phyloP scores from a whole-genome alignment of 139 green algal genomes.

The Coelastrella sp. region DNA sequence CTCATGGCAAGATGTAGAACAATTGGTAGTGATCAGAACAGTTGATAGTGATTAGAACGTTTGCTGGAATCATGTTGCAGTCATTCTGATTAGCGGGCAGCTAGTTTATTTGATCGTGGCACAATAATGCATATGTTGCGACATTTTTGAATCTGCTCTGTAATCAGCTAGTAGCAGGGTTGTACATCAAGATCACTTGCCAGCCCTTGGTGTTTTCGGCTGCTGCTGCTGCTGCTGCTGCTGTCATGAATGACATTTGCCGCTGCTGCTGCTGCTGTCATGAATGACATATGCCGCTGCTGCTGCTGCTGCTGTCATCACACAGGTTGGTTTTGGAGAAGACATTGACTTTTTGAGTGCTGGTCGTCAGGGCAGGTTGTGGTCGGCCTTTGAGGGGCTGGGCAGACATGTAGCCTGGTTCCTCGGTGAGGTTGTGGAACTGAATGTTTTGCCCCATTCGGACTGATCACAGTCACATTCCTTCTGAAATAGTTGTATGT shows the following conservation, averaged over 20 bases:
- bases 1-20: too few relatives aligned
- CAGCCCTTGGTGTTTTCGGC: too few relatives aligned
- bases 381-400: constrained; percentile 6
- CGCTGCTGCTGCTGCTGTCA: background rate
- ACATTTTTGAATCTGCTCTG: background rate
- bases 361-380: background rate
- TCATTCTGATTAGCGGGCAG: too few relatives aligned
- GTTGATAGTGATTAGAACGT: too few relatives aligned
- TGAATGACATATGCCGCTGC: background rate
- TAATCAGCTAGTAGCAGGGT: background rate
- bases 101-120: too few relatives aligned
- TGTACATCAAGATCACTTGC: too few relatives aligned
- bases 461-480: too few relatives aligned
- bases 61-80: too few relatives aligned
- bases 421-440: background rate
- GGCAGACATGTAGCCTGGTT: constrained; percentile 39
- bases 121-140: too few relatives aligned
- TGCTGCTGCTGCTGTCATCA: background rate
- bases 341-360: constrained; percentile 6
- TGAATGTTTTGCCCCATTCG: background rate
- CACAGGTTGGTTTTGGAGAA: constrained; percentile 50
- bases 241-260: background rate
- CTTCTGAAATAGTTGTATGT: too few relatives aligned
- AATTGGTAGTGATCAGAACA: too few relatives aligned
- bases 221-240: background rate